Base-by-base conservation (phyloP, 345 rosid species). In the Populus simonii region DNA sequence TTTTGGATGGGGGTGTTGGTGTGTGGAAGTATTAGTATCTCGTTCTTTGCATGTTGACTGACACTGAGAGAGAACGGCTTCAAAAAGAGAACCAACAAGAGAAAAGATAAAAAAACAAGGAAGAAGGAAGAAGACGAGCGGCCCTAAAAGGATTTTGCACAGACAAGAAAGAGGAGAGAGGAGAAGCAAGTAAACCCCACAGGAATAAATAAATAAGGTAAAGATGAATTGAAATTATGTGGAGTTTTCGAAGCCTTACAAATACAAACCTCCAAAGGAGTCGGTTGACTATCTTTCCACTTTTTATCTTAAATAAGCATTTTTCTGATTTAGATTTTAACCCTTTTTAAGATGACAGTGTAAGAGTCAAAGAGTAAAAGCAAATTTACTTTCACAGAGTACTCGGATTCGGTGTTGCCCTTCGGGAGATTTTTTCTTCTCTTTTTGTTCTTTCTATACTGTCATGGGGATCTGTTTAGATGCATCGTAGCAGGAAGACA, bases 181-280 rank as follows among this genome's bases (percentile, higher is more conserved):
- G n/a, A 36, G 29, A 36, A 43, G 41, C 13, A 1, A 49, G 17
- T 16, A 2, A 20, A 75, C 39, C 43, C n/a, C 47, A n/a, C 49
- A 20, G 23, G 38, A 33, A n/a, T 25, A 66, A 27, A 22, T 33
- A 13, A 12, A 67, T 47, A 55, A 15, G 71, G 67, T 16, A 78
- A 78, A 79, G 87, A 84, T 85, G 86, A 80, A 91, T 83, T 78
- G 81, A 72, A 29, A 63, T 74, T 59, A 82, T 87, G 97, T 88
- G 97, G 98, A 90, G 81, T 82, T 73, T 70, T 87, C 79, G 85
- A 90, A 92, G 92, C 96, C 98, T 88, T 89, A 88, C 91, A 88
- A 89, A 83, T 71, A 80, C 85, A 78, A 66, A 80, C 45, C 81
- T 80, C 89, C 91, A 83, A 85, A 87, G 88, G 71, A 78, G 81